These are phyloP conservation scores for Thielaviopsis populi DNA, from an alignment of 2,329 filamentous ascomycete species.

Conservation along the genomic window DNA sequence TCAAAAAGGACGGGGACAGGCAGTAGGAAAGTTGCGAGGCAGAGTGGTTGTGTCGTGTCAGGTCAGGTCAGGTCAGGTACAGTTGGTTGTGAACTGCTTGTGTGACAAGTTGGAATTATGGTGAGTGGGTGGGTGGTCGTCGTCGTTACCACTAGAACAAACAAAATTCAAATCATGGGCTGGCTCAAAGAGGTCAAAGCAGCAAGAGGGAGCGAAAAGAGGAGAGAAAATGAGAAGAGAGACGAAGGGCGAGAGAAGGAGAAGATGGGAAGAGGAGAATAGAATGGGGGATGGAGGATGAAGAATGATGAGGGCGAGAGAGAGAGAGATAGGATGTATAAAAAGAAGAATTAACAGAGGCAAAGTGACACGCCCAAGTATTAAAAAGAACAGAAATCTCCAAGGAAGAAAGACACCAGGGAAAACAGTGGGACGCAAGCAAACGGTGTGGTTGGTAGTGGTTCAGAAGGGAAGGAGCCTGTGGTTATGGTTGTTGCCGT, in stretches of 20 bases:
- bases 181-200: not conserved
- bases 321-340: not conserved
- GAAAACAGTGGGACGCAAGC: not conserved
- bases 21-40: no score
- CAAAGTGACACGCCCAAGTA: not conserved
- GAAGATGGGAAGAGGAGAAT: not conserved
- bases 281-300: not conserved
- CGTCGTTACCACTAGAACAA: not conserved
- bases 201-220: no score
- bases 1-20: no score
- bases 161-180: not conserved
- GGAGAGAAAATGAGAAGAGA: not conserved
- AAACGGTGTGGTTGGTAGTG: no score
- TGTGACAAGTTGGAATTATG: no score
- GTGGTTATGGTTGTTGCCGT: no score
- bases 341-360: not conserved
- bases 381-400: slow-evolving; percentile 3
- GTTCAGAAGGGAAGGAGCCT: no score
- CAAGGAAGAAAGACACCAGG: not conserved
- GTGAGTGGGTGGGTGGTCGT: no score
- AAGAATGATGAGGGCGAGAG: not conserved
- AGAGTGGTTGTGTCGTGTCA: no score
- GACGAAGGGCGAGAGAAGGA: not conserved
- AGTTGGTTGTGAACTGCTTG: no score
- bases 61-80: no score